A percentile compares a stretch with the other conserved stretches of the same genome.
Evolutionary conservation across 1,139 yeast species (phyloP).

Genomic region (Debaryomyces singareniensis): DNA sequence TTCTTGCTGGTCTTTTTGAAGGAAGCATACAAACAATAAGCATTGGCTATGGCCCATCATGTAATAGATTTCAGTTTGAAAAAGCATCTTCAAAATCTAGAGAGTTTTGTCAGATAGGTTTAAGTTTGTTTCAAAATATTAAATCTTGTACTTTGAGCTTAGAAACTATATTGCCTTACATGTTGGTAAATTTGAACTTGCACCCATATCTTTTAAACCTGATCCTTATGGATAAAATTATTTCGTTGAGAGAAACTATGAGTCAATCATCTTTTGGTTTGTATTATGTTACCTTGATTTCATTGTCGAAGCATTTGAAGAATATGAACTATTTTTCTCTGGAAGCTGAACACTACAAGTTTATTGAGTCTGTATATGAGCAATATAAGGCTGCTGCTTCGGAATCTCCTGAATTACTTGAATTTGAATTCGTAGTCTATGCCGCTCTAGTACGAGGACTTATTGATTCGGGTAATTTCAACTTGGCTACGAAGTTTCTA

Average conservation of each 20-base stretch:
- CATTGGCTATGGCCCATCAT: slow-evolving; percentile 4
- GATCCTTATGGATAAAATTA: slow-evolving; percentile 12
- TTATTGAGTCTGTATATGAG: slow-evolving; percentile 21
- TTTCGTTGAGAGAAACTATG: not conserved
- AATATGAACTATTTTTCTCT: slow-evolving; percentile 11
- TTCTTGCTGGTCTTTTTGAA: slow-evolving; percentile 44
- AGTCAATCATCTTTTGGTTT: slow-evolving; percentile 1
- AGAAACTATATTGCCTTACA: slow-evolving; percentile 17
- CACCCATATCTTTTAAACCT: slow-evolving; percentile 23
- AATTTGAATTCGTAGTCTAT: slow-evolving; percentile 43
- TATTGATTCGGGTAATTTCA: slow-evolving; percentile 41
- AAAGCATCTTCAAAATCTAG: slow-evolving; percentile 39
- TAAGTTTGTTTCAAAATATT: slow-evolving; percentile 52
- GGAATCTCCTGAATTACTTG: slow-evolving; percentile 4
- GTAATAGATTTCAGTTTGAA: slow-evolving; percentile 15
- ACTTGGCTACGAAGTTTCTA: slow-evolving; percentile 49
- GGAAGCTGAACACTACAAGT: slow-evolving; percentile 17
- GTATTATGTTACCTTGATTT: slow-evolving; percentile 15
- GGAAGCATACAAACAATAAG: slow-evolving; percentile 36
- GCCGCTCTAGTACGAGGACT: slow-evolving; percentile 45
- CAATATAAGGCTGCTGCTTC: slow-evolving; percentile 12
- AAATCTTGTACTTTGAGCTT: slow-evolving; percentile 22
- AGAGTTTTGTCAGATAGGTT: slow-evolving; percentile 59
- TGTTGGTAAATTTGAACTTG: slow-evolving; percentile 18
- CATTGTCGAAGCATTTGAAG: slow-evolving; percentile 18